A percentile compares a stretch with the other conserved stretches of the same genome.
Conservation (phyloP, 192 early-diverging fungal species). For the Backusella luteola region DNA sequence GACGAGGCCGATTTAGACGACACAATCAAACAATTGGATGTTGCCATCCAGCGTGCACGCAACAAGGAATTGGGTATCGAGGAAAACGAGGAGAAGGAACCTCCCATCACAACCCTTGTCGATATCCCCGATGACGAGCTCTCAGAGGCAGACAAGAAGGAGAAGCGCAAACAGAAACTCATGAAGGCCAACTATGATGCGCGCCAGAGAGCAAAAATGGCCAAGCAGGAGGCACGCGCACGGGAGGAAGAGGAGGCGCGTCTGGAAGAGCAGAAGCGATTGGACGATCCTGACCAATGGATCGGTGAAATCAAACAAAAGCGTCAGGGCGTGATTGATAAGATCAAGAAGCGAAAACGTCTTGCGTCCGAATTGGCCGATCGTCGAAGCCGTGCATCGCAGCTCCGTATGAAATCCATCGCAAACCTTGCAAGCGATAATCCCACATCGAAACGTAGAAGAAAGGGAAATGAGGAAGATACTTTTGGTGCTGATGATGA, state of each 20-base stretch:
- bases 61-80: conserved; percentile 84
- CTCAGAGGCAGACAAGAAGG: conserved; percentile 72
- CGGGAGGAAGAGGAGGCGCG: conserved; percentile 60
- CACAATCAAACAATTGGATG: conserved; percentile 67
- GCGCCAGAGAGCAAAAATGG: conserved; percentile 65
- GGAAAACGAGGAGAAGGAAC: conserved; percentile 68
- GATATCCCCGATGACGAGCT: conserved; percentile 81
- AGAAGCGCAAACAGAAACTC: conserved; percentile 82
- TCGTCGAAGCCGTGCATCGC: conserved; percentile 83
- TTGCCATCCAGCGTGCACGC: conserved; percentile 63
- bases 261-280: conserved; percentile 70
- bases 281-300: conserved; percentile 70
- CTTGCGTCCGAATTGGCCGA: conserved; percentile 79
- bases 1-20: conserved; percentile 73
- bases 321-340: conserved; percentile 60
- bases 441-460: conserved; percentile 49
- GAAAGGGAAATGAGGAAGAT: conserved; percentile 75
- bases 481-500: conserved; percentile 92
- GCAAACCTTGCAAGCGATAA: conserved; percentile 75
- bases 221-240: conserved; percentile 70
- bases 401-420: conserved; percentile 82
- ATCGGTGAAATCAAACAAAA: conserved; percentile 62
- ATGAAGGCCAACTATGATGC: conserved; percentile 79
- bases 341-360: conserved; percentile 67
- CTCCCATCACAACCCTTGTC: conserved; percentile 71